A percentile compares a stretch with the other conserved stretches of the same genome.
phyloP scores from a whole-genome alignment of 2,329 filamentous ascomycete genomes.

The Xylariaceae sp. region DNA sequence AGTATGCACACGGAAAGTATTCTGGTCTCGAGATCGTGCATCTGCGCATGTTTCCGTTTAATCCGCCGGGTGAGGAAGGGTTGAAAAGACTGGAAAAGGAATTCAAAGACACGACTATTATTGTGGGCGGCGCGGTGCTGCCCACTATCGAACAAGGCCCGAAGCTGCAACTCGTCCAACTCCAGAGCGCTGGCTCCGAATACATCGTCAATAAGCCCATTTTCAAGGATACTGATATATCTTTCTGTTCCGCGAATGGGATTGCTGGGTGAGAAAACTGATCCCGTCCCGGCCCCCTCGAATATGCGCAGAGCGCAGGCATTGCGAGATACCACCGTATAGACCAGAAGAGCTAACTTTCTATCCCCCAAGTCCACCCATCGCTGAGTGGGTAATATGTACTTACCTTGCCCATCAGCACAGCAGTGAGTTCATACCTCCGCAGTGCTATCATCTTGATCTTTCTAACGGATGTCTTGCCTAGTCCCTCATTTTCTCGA shows the following conservation, averaged over 20 bases:
- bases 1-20: slow-evolving; percentile 36
- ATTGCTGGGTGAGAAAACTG: slow-evolving; percentile 48
- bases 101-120: slow-evolving; percentile 47
- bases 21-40: slow-evolving; percentile 41
- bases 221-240: slow-evolving; percentile 47
- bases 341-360: too few species aligned
- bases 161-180: slow-evolving; percentile 49
- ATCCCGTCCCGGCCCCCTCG: neutral
- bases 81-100: slow-evolving; percentile 32
- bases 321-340: too few species aligned
- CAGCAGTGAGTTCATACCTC: slow-evolving; percentile 33
- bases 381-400: slow-evolving; percentile 53
- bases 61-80: slow-evolving; percentile 24
- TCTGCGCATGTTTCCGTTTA: slow-evolving; percentile 29
- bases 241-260: slow-evolving; percentile 53
- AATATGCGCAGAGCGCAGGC: too few species aligned
- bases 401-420: slow-evolving; percentile 50
- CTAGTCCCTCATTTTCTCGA: slow-evolving; percentile 44
- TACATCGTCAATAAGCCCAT: slow-evolving; percentile 43
- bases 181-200: slow-evolving; percentile 52
- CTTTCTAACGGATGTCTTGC: neutral
- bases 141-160: slow-evolving; percentile 42
- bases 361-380: slow-evolving; percentile 51
- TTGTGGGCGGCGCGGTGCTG: slow-evolving; percentile 41
- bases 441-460: neutral